phyloP scores from a whole-genome alignment of 352 stramenopile species.

The Aphanomyces astaci region DNA sequence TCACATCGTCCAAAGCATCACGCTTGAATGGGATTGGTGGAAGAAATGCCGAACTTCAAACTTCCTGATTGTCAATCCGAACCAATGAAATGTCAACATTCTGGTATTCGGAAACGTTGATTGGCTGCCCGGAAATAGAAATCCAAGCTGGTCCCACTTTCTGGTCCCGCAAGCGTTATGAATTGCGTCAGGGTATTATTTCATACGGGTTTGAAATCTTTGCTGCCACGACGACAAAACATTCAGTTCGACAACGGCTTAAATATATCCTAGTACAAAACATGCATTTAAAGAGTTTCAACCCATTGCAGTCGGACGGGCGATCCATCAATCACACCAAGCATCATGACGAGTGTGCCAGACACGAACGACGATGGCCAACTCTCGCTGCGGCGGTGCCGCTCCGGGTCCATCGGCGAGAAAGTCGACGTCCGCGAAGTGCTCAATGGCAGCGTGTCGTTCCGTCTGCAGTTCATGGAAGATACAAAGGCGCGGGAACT shows the following conservation, averaged over 20 bases:
- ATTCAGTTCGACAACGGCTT: too few species aligned
- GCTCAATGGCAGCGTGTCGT: constrained; percentile 34
- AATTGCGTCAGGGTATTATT: neutral
- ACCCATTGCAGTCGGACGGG: too few species aligned
- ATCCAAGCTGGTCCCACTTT: neutral
- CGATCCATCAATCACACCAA: too few species aligned
- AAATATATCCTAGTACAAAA: too few species aligned
- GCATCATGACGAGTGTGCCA: too few species aligned
- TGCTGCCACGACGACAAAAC: neutral
- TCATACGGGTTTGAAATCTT: too few species aligned
- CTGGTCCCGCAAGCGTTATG: too few species aligned
- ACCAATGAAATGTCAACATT: neutral
- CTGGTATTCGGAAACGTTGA: neutral
- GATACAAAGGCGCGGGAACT: constrained; percentile 61
- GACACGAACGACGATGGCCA: neutral
- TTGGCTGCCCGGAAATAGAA: neutral
- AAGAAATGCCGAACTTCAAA: neutral
- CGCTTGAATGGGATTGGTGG: neutral
- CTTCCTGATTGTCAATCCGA: neutral
- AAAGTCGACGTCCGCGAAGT: constrained; percentile 30
- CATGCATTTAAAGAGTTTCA: too few species aligned
- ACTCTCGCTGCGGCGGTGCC: neutral
- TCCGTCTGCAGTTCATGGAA: constrained; percentile 43
- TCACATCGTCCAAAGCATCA: too few species aligned
- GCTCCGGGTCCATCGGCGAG: neutral